A percentile compares a stretch with the other conserved stretches of the same genome.
Conservation (phyloP, 2,329 filamentous ascomycete genomes). For the Zasmidium angulare region DNA sequence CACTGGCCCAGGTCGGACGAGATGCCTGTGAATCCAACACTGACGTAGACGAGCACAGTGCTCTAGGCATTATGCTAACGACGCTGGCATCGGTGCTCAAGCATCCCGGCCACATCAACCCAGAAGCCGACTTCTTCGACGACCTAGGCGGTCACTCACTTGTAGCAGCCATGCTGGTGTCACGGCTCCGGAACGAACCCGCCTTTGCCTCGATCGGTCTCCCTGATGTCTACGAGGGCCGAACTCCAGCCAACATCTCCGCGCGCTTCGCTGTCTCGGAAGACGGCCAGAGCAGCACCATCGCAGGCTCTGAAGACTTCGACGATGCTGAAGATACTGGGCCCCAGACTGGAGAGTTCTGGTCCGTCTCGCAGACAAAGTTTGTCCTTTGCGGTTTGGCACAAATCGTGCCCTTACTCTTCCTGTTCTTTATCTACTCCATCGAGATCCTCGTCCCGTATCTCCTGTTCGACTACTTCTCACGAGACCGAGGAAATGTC, state of each 20-base stretch:
- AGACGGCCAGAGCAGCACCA: slow-evolving; percentile 11
- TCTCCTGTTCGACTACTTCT: slow-evolving; percentile 23
- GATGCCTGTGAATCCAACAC: neutral
- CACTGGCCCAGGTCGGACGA: neutral
- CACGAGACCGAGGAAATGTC: slow-evolving; percentile 4
- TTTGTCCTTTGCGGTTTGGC: slow-evolving; percentile 25
- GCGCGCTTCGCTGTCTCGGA: slow-evolving; percentile 15
- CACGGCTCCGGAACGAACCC: slow-evolving; percentile 13
- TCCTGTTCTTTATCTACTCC: slow-evolving; percentile 26
- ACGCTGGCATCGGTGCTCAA: slow-evolving; percentile 45
- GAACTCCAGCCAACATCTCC: slow-evolving; percentile 22
- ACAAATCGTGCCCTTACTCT: slow-evolving; percentile 23
- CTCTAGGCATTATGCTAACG: slow-evolving; percentile 12
- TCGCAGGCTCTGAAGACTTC: slow-evolving; percentile 8
- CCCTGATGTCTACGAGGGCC: slow-evolving; percentile 27
- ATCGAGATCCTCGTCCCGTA: slow-evolving; percentile 27
- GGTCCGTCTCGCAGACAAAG: slow-evolving; percentile 17
- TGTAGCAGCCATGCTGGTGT: slow-evolving; percentile 51
- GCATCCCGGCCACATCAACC: slow-evolving; percentile 38
- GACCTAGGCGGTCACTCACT: slow-evolving; percentile 75
- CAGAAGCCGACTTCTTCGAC: slow-evolving; percentile 63
- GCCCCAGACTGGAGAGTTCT: slow-evolving; percentile 19
- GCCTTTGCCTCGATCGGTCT: slow-evolving; percentile 27
- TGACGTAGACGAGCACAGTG: slow-evolving; percentile 8
- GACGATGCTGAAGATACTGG: slow-evolving; percentile 18